Evolutionary conservation across 2,329 filamentous ascomycete genomes (phyloP).

Genomic region (Stenocarpella maydis): DNA sequence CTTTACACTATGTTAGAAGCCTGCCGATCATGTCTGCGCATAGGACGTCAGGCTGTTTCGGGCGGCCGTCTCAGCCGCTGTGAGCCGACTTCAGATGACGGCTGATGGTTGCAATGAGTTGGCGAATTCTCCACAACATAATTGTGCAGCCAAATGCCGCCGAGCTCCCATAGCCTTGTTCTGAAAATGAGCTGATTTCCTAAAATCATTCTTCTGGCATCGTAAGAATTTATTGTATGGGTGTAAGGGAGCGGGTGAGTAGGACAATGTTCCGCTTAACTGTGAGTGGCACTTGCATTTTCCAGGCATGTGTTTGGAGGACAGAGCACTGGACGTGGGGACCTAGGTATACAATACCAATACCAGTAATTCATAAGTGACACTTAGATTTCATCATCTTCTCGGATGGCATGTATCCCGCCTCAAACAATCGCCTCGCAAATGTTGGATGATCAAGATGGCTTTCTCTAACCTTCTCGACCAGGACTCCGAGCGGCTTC

Average conservation of each 20-base stretch:
- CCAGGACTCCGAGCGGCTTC: background rate
- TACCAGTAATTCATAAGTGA: background rate
- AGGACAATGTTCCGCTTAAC: background rate
- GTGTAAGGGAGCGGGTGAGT: too few relatives aligned
- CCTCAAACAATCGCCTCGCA: background rate
- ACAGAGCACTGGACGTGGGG: too few relatives aligned
- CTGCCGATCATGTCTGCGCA: background rate
- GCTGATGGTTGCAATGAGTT: background rate
- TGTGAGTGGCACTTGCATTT: too few relatives aligned
- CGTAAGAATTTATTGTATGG: too few relatives aligned
- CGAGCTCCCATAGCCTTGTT: background rate
- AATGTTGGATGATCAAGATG: too few relatives aligned
- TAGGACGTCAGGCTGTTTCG: background rate
- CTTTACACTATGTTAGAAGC: background rate
- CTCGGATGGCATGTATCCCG: too few relatives aligned
- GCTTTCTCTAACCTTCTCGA: background rate
- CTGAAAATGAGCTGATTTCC: too few relatives aligned
- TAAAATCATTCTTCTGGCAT: too few relatives aligned
- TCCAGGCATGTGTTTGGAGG: too few relatives aligned
- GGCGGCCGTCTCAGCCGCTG: constrained; percentile 3
- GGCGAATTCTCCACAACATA: background rate
- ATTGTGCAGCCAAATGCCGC: background rate
- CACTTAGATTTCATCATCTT: background rate
- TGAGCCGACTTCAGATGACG: constrained; percentile 3
- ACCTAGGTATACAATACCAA: too few relatives aligned